Percentiles rank a stretch among this genome's conserved stretches.
Conservation (phyloP, 192 early-diverging fungal species). For the Oehlia diaphana region DNA sequence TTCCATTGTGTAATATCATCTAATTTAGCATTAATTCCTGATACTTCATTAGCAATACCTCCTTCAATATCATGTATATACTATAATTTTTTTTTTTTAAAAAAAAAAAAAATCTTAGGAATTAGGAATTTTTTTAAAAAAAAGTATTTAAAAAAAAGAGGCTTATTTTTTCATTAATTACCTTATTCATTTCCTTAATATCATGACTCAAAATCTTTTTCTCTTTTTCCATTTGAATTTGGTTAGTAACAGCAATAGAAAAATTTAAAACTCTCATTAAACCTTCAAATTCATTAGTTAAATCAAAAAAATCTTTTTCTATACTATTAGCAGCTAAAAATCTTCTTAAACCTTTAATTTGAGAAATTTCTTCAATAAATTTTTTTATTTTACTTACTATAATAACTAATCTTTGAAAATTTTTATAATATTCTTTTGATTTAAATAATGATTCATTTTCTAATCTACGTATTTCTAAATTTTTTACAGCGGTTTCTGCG, state of each 20-base stretch:
- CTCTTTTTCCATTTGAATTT: constrained; percentile 20
- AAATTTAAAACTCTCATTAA: constrained; percentile 21
- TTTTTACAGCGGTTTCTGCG: constrained; percentile 12
- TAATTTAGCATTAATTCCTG: constrained; percentile 23
- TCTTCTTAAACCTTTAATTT: constrained; percentile 28
- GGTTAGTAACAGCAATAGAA: background rate
- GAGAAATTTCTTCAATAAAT: constrained; percentile 27
- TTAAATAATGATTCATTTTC: constrained; percentile 23
- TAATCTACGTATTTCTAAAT: constrained; percentile 13
- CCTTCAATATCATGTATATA: constrained; percentile 18
- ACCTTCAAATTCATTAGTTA: constrained; percentile 27
- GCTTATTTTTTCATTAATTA: background rate
- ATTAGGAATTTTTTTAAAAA: background rate
- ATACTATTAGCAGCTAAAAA: constrained; percentile 16
- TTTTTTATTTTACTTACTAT: constrained; percentile 19
- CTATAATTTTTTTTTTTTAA: background rate
- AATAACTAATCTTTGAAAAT: constrained; percentile 15
- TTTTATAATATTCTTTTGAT: constrained; percentile 28
- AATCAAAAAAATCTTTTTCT: constrained; percentile 14
- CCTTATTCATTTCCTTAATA: constrained; percentile 17
- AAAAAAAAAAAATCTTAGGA: background rate
- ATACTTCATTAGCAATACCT: background rate
- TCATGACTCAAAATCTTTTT: constrained; percentile 1
- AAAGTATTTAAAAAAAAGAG: no score
- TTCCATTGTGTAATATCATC: constrained; percentile 22